Base-by-base conservation (phyloP, 2,329 filamentous ascomycete genomes). In the Aspergillus thermomutatus region DNA sequence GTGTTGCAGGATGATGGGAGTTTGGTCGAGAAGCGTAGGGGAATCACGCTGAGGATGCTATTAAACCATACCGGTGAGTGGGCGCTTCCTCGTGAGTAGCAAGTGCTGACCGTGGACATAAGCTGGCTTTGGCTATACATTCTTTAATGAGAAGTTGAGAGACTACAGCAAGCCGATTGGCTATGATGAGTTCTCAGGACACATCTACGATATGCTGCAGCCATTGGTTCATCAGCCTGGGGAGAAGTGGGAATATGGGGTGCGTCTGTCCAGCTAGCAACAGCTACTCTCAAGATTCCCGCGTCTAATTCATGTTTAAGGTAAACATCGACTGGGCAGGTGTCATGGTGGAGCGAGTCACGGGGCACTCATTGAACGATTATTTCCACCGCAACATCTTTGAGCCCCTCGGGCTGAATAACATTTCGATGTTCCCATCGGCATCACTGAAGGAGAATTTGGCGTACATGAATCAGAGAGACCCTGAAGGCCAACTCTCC, bases 181-280 rank as follows among this genome's bases (percentile, higher is more conserved):
- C 0, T 64, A 80, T 4, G 82, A 87, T 54, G 85, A 87, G 64
- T 83, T 87, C 63, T 80, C 79, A 0, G 81, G 82, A 0, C 75
- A 82, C 5, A 65, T 79, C 17, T 75, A 77, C 31, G 84, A 84
- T 25, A 73, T 87, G 46, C 64, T 79, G 37, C 66, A 72, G 55
- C 83, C 86, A 0, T 69, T 90, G 17, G 68, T 88, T 1, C 84
- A 86, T 60, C 84, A 89, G 60, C 87, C 87, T 0, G 86, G 86
- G 0, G 78, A 81, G 25, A 75, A 75, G 3, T 89, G 84, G 82
- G 78, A 83, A 55, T 88, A 89, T 23, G 82, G 82, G 0, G 80
- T 83, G 69, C 2, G 43, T 46, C 6, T 2, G 5, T 23, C 3
- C 0, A 21, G 19, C 43, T 11, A 23, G 14, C 5, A 11, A 8